A percentile compares a stretch with the other conserved stretches of the same genome.
phyloP scores from a whole-genome alignment of 805 yeast genomes.

The Pichia membranifaciens region DNA sequence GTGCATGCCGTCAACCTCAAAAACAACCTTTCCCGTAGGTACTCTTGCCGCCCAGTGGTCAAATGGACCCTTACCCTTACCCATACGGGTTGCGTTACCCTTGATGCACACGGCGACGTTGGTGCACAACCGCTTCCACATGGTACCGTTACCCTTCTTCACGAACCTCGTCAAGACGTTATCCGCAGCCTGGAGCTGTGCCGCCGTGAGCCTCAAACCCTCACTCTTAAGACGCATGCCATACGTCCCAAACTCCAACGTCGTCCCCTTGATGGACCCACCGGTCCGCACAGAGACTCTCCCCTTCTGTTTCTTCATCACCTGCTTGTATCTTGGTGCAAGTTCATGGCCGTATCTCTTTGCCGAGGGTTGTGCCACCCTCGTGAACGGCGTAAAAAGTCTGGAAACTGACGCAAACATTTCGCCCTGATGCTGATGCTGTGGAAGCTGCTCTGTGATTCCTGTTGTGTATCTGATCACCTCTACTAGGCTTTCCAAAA shows the following conservation, averaged over 20 bases:
- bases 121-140: conserved; percentile 77
- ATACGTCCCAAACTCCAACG: conserved; percentile 71
- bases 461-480: too few relatives aligned
- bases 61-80: conserved; percentile 97
- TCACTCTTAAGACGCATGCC: conserved; percentile 87
- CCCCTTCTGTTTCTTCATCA: conserved; percentile 84
- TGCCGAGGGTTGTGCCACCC: conserved; percentile 5
- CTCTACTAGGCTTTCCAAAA: too few relatives aligned
- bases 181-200: conserved; percentile 88
- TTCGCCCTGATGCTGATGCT: too few relatives aligned
- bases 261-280: conserved; percentile 85
- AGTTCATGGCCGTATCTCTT: conserved; percentile 47
- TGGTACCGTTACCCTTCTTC: conserved; percentile 68
- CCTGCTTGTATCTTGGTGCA: conserved; percentile 67
- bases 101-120: conserved; percentile 89
- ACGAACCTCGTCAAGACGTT: conserved; percentile 76
- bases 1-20: conserved; percentile 75
- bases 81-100: conserved; percentile 99
- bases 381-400: background rate
- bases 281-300: conserved; percentile 92
- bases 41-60: conserved; percentile 97
- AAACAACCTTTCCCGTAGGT: conserved; percentile 89
- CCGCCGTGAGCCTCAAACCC: conserved; percentile 80
- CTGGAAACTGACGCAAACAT: conserved; percentile 10
- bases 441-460: too few relatives aligned